These are phyloP conservation scores for Epichloe sibirici DNA, from an alignment of 2,329 filamentous ascomycete genomes.

Conservation along the genomic window DNA sequence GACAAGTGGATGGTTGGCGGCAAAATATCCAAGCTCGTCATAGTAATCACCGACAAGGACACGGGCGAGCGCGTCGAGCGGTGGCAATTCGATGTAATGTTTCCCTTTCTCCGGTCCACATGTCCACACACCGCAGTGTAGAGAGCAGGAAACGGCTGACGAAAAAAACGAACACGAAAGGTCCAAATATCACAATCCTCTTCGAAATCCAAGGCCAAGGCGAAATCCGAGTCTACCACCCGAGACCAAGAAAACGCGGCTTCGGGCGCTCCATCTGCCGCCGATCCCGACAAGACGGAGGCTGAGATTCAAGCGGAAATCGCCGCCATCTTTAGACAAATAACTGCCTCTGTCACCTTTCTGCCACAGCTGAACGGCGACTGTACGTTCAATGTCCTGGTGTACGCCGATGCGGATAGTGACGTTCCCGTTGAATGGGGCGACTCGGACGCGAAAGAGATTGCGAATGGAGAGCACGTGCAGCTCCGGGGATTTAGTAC, in stretches of 20 bases:
- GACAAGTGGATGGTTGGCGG: conserved; percentile 96
- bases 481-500: conserved; percentile 95
- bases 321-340: conserved; percentile 92
- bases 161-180: conserved; percentile 2
- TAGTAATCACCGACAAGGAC: conserved; percentile 95
- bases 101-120: not conserved
- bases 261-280: conserved; percentile 10
- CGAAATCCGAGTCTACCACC: conserved; percentile 25
- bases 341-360: conserved; percentile 95
- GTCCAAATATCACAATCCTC: conserved; percentile 15
- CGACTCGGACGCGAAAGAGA: conserved; percentile 96
- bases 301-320: conserved; percentile 92
- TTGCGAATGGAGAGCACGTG: conserved; percentile 85
- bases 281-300: conserved; percentile 67
- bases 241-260: conserved; percentile 61
- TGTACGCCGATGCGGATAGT: conserved; percentile 92
- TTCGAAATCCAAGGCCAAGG: conserved; percentile 26
- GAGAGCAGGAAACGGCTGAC: conserved; percentile 4
- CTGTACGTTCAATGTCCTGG: conserved; percentile 97
- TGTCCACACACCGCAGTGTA: too few relatives aligned
- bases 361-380: conserved; percentile 78
- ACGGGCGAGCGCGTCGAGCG: conserved; percentile 91
- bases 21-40: conserved; percentile 93
- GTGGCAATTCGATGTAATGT: conserved; percentile 87
- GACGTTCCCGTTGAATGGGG: conserved; percentile 98